Percentiles rank a stretch among this genome's conserved stretches.
Conservation (phyloP, 139 green algal species). For the Medakamo hakoo region DNA sequence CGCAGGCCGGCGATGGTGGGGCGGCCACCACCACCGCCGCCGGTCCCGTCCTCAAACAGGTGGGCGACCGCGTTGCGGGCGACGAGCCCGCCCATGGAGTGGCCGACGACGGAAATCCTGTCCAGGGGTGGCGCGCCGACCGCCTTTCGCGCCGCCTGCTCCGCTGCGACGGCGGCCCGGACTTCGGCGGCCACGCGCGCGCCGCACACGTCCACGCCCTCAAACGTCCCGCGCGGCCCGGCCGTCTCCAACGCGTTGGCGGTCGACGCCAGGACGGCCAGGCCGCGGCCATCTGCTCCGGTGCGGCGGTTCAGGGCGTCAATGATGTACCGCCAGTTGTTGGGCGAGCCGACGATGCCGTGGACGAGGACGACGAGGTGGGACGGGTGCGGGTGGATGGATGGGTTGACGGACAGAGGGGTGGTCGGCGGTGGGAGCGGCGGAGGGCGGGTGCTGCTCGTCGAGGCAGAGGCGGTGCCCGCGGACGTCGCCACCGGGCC, state of each 20-base stretch:
- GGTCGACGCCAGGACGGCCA: slow-evolving; percentile 7
- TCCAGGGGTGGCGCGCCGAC: slow-evolving; percentile 23
- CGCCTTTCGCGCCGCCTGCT: too few relatives aligned
- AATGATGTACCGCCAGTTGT: slow-evolving; percentile 40
- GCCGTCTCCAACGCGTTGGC: too few relatives aligned
- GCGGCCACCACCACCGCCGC: too few relatives aligned
- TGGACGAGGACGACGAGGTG: slow-evolving; percentile 57
- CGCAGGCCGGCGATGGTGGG: slow-evolving; percentile 36
- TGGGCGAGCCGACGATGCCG: slow-evolving; percentile 40
- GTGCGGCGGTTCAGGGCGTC: not conserved
- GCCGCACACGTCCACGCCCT: slow-evolving; percentile 70
- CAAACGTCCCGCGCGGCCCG: slow-evolving; percentile 31
- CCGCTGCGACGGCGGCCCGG: slow-evolving; percentile 10
- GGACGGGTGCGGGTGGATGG: too few relatives aligned
- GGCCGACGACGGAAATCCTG: slow-evolving; percentile 47
- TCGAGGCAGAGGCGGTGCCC: too few relatives aligned
- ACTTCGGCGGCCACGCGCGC: slow-evolving; percentile 55
- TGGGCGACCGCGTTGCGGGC: slow-evolving; percentile 18
- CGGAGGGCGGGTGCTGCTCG: too few relatives aligned
- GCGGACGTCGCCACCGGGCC: too few relatives aligned
- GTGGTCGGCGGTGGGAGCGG: too few relatives aligned
- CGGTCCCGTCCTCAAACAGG: slow-evolving; percentile 29
- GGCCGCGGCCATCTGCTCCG: too few relatives aligned
- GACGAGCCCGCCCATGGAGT: slow-evolving; percentile 62
- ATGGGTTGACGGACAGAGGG: too few relatives aligned